These are phyloP conservation scores for Puccinia coronata DNA, from an alignment of 1,284 basidiomycete species.

Conservation along the genomic window DNA sequence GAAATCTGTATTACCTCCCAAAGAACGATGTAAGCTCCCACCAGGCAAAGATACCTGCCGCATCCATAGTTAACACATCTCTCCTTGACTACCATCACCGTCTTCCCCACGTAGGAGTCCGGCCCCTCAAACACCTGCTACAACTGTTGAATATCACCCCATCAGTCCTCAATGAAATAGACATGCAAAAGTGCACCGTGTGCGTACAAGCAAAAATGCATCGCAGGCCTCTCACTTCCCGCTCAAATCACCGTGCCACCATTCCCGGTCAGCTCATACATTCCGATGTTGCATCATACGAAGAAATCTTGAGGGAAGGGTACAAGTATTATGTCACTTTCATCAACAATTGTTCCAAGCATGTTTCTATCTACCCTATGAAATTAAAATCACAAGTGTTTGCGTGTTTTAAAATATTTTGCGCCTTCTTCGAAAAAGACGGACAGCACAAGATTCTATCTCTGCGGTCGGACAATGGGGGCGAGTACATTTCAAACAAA, in stretches of 20 bases:
- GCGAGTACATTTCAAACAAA: slow-evolving; percentile 53
- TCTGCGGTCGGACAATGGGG: no score
- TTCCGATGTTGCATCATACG: no score
- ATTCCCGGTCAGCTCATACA: not conserved
- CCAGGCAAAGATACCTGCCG: no score
- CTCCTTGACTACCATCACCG: not conserved
- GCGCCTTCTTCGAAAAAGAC: slow-evolving; percentile 54
- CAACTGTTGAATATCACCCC: not conserved
- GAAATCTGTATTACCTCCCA: not conserved
- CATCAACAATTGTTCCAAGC: not conserved
- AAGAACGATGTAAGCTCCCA: not conserved
- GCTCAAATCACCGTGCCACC: not conserved
- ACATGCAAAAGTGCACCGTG: not conserved
- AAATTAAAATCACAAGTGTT: slow-evolving; percentile 13
- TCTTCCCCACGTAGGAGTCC: not conserved
- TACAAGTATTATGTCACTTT: not conserved
- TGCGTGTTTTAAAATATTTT: slow-evolving; percentile 56
- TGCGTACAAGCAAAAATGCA: not conserved
- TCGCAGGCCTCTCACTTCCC: not conserved
- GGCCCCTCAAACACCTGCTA: not conserved
- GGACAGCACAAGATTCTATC: slow-evolving; percentile 56
- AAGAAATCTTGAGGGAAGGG: not conserved
- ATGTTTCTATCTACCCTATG: not conserved
- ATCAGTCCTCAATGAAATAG: not conserved
- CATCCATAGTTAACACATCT: not conserved